Percentiles rank a stretch among this genome's conserved stretches.
These are phyloP conservation scores for Aegilops bicornis DNA, from an alignment of 176 grass and related monocot species.

Conservation along the genomic window DNA sequence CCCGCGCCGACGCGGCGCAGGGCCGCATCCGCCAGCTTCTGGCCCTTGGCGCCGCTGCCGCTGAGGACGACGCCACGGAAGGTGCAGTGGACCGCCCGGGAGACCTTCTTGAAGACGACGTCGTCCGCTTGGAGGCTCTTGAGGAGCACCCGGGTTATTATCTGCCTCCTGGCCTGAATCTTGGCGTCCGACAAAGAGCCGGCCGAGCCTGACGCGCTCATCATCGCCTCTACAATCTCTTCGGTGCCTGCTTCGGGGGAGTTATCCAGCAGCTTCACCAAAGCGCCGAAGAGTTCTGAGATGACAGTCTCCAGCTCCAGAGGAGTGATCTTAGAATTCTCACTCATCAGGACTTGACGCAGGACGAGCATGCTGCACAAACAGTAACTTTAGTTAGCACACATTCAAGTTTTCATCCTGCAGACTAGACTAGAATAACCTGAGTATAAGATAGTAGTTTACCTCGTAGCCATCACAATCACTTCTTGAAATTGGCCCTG, in stretches of 20 bases:
- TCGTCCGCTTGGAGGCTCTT: slow-evolving; percentile 75
- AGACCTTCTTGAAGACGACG: slow-evolving; percentile 71
- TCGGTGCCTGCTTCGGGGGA: slow-evolving; percentile 49
- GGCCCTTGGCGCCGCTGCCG: slow-evolving; percentile 53
- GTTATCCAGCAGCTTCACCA: slow-evolving; percentile 52
- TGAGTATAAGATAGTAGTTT: background rate
- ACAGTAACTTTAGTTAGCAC: background rate
- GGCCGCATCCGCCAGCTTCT: slow-evolving; percentile 54
- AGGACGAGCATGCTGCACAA: slow-evolving; percentile 82
- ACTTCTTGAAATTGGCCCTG: slow-evolving; percentile 81
- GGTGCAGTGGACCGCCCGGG: slow-evolving; percentile 49
- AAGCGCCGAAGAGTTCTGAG: slow-evolving; percentile 44
- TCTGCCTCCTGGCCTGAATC: slow-evolving; percentile 54
- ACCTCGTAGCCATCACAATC: slow-evolving; percentile 85
- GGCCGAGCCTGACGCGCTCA: slow-evolving; percentile 28
- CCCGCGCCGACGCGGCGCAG: slow-evolving; percentile 51
- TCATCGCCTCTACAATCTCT: slow-evolving; percentile 64
- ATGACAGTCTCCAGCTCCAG: slow-evolving; percentile 40
- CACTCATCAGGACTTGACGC: slow-evolving; percentile 71
- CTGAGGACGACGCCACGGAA: slow-evolving; percentile 52
- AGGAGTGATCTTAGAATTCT: slow-evolving; percentile 36
- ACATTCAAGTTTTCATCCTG: background rate
- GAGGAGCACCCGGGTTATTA: slow-evolving; percentile 63
- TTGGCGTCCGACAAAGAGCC: slow-evolving; percentile 33
- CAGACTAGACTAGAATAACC: background rate